phyloP scores from a whole-genome alignment of 1,284 basidiomycete genomes.

The Pseudozyma flocculosa region DNA sequence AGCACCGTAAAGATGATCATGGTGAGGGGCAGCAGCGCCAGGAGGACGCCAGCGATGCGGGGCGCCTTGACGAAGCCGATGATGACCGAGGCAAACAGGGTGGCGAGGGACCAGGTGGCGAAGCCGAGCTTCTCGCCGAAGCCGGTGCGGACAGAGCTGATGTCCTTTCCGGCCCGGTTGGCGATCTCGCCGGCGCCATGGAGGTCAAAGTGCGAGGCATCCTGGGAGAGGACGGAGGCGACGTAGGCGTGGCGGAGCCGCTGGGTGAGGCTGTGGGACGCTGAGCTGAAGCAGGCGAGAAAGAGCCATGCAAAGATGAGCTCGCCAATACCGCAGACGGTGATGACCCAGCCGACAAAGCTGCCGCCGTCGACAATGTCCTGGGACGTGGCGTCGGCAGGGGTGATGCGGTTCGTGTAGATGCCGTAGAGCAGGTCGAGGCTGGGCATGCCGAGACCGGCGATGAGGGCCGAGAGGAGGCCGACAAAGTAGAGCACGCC shows the following conservation, averaged over 20 bases:
- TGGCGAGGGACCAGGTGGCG: constrained; percentile 54
- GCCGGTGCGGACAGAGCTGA: constrained; percentile 57
- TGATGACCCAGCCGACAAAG: constrained; percentile 56
- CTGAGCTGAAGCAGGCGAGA: constrained; percentile 52
- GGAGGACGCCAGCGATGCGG: constrained; percentile 59
- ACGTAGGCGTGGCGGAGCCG: constrained; percentile 59
- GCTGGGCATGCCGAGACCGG: constrained; percentile 38
- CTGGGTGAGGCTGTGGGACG: constrained; percentile 54
- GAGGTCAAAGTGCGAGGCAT: constrained; percentile 59
- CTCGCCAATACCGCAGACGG: constrained; percentile 54
- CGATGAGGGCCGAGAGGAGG: constrained; percentile 31
- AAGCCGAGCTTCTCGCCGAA: constrained; percentile 60
- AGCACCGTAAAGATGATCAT: constrained; percentile 51
- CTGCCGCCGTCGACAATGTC: constrained; percentile 31
- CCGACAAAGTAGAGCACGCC: constrained; percentile 43
- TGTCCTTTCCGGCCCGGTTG: constrained; percentile 58
- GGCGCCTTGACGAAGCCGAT: constrained; percentile 59
- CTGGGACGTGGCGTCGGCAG: constrained; percentile 10
- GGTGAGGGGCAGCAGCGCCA: constrained; percentile 58
- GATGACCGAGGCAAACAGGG: constrained; percentile 55
- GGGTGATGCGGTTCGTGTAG: constrained; percentile 48
- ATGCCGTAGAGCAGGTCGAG: constrained; percentile 54
- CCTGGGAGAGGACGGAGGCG: constrained; percentile 59
- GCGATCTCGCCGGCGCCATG: constrained; percentile 61
- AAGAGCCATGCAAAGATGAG: constrained; percentile 54